Percentiles rank a stretch among this genome's conserved stretches.
phyloP scores from a whole-genome alignment of 495 filamentous ascomycete species.

The Parachaetomium inaequale region DNA sequence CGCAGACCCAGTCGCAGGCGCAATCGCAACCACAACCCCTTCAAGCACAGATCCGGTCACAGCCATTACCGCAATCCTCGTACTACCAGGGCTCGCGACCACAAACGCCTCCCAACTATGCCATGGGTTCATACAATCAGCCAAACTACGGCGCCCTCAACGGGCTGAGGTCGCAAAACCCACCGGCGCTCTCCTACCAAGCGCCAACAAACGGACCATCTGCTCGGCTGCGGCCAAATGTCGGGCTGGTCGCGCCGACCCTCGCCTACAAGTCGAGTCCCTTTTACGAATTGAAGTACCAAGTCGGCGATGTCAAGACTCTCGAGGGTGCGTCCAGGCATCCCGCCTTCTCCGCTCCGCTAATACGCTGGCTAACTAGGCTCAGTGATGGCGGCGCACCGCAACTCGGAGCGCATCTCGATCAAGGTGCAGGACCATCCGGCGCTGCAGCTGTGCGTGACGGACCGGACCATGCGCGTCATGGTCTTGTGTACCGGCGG shows the following conservation, averaged over 20 bases:
- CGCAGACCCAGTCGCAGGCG: neutral
- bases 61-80: slow-evolving; percentile 1
- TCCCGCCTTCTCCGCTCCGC: slow-evolving; percentile 3
- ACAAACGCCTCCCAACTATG: slow-evolving; percentile 13
- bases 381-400: slow-evolving; percentile 56
- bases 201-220: neutral
- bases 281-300: slow-evolving; percentile 63
- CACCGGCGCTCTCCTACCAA: neutral
- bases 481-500: slow-evolving; percentile 77
- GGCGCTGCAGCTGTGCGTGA: slow-evolving; percentile 46
- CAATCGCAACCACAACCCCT: slow-evolving; percentile 2
- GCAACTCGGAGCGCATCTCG: slow-evolving; percentile 50
- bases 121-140: slow-evolving; percentile 14
- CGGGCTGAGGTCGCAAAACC: slow-evolving; percentile 4
- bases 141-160: slow-evolving; percentile 9
- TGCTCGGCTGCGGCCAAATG: neutral
- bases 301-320: slow-evolving; percentile 57
- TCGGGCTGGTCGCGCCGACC: slow-evolving; percentile 8
- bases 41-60: neutral
- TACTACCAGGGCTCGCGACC: slow-evolving; percentile 9
- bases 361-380: slow-evolving; percentile 20
- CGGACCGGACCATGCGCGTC: slow-evolving; percentile 55
- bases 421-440: slow-evolving; percentile 52
- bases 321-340: slow-evolving; percentile 62
- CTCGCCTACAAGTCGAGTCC: slow-evolving; percentile 69